Evolutionary conservation across 345 rosid genomes (phyloP), one percentile per base, ranked within the genome.

Genomic region (Euphorbia tirucalli): DNA sequence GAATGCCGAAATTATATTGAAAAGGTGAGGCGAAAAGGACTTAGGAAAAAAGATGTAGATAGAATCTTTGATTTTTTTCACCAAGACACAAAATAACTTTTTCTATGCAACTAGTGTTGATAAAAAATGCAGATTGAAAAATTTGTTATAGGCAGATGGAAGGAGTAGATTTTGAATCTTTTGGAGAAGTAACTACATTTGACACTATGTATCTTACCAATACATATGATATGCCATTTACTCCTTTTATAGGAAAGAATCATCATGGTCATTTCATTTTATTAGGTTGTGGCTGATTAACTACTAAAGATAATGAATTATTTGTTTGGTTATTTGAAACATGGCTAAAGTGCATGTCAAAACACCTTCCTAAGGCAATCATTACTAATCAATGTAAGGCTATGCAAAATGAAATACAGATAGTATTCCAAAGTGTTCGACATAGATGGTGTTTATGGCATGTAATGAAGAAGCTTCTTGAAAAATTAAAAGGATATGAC

Each of bases 1-100:
- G 59, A 55, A n/a, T 55, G 59, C 22, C 28, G 59, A 22, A 55
- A 55, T 13, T 55, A 55, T 55, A 55, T 55, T 55, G 59, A 55
- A n/a, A 55, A 55, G 2, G 59, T 22, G 1, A 55, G 59, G 22
- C 5, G 59, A 55, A 55, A 5, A 22, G 22, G 59, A 55, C 59
- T 55, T 55, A 28, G 59, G 3, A 4, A 1, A 0, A 6, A 22
- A n/a, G 54, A 48, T 48, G 54, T 3, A 48, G 54, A 48, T 48
- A 19, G 8, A 48, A 10, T 48, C 16, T 48, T 2, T 48, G 16
- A 48, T 2, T 48, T 5, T 14, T 48, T 5, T n/a, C 16, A 48
- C 16, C 16, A 19, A 48, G 16, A 10, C 54, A 5, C 54, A 48
- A 48, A 5, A 48, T 4, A 48, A 10, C 5, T 48, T 10, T 48